Evolutionary conservation across 2,329 filamentous ascomycete species (phyloP).

Genomic region (Phyllosticta citriasiana): DNA sequence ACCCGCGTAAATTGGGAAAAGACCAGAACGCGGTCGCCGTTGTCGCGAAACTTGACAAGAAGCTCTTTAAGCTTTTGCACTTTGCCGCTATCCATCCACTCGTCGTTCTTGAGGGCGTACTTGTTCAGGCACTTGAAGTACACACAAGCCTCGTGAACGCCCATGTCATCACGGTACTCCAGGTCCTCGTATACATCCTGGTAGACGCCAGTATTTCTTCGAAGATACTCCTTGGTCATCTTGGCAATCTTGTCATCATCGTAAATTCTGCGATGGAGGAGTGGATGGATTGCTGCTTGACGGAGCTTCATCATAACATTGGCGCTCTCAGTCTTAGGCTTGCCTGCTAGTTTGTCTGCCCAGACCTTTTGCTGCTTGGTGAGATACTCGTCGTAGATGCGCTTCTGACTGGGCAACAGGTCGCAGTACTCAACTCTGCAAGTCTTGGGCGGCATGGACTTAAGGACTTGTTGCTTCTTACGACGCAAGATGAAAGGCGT

Average conservation of each 20-base stretch:
- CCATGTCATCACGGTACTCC: neutral
- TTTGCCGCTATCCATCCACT: constrained; percentile 72
- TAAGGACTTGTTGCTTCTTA: constrained; percentile 83
- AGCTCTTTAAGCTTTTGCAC: constrained; percentile 71
- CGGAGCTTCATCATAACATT: constrained; percentile 74
- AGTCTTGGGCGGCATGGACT: constrained; percentile 70
- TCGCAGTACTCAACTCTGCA: constrained; percentile 71
- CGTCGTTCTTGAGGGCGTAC: constrained; percentile 48
- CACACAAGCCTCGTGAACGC: constrained; percentile 33
- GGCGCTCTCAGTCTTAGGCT: constrained; percentile 43
- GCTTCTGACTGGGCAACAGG: constrained; percentile 61
- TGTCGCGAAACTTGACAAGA: constrained; percentile 59
- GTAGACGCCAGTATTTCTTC: neutral
- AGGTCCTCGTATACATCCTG: neutral
- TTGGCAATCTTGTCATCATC: constrained; percentile 62
- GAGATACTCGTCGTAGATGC: constrained; percentile 64
- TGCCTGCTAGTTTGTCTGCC: constrained; percentile 47
- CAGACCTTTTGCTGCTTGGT: constrained; percentile 50
- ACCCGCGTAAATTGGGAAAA: constrained; percentile 92
- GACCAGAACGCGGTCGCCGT: constrained; percentile 78
- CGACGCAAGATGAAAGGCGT: constrained; percentile 90
- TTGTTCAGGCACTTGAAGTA: constrained; percentile 36
- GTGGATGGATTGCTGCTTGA: constrained; percentile 83
- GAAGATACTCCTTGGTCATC: constrained; percentile 66
- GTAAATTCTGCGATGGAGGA: constrained; percentile 77